Evolutionary conservation across 306 rosid genomes (phyloP), one percentile per base, ranked within the genome.

Genomic region (Lupinus albus): DNA sequence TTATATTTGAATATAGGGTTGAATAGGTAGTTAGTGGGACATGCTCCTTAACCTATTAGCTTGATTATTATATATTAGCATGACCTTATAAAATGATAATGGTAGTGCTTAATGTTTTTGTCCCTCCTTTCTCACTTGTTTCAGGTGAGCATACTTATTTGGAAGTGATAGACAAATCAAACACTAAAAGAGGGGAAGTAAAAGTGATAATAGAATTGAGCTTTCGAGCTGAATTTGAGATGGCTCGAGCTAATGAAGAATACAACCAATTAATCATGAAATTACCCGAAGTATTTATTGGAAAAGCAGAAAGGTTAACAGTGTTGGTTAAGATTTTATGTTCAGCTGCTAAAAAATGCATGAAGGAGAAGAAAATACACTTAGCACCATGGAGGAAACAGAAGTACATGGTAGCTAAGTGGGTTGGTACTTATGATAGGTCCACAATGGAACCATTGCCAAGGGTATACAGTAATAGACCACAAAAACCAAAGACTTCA

Each of bases 331-430:
- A 85, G 82, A 82, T 89, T n/a, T 28, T 92, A 80, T 92, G 97
- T 72, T 44, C 82, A 10, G 87, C 92, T 14, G 92, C 85, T 7
- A 87, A 92, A 69, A 84, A 71, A 51, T 89, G 92, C 77, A 89
- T 89, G 96, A 87, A 85, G 85, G 95, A 92, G 72, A 89, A 87
- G 82, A 89, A 89, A 28, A 85, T 92, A 89, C 92, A 89, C 67
- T 70, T 92, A 60, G 92, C 81, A 0, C 97, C 97, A 32, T 92
- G 96, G 97, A 85, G 97, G 73, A 92, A 82, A 77, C 88, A 81
- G 12, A 82, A 82, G 70, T 92, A 92, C 83, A 83, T 92, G 97
- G 86, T 76, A 64, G 87, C 96, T 8, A 92, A 92, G 80, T 92
- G 97, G 97, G 72, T 77, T 11, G 89, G 92, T 28, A 74, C 79